Percentiles rank a stretch among this genome's conserved stretches.
Evolutionary conservation across 139 green algal genomes (phyloP).

Genomic region (Asterochloris erici): DNA sequence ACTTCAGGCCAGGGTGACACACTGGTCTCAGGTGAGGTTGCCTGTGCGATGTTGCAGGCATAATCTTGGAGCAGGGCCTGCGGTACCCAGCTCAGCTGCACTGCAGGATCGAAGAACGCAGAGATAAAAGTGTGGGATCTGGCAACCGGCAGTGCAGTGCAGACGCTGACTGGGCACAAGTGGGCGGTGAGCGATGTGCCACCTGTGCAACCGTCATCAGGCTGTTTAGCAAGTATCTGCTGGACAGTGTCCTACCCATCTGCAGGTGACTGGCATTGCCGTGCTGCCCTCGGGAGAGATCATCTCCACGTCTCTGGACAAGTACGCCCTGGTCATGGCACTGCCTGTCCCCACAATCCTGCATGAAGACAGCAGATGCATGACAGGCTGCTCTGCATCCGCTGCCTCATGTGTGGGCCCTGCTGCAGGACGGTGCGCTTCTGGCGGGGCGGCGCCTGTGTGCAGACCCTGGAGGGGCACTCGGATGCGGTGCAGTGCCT

Average conservation of each 20-base stretch:
- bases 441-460: conserved; percentile 59
- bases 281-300: conserved; percentile 58
- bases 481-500: conserved; percentile 74
- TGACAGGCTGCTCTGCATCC: neutral
- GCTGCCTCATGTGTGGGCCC: neutral
- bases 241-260: neutral
- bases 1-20: conserved; percentile 31
- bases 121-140: too few relatives aligned
- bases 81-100: neutral
- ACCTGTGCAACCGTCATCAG: too few relatives aligned
- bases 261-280: conserved; percentile 71
- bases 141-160: neutral
- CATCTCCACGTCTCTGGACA: conserved; percentile 82
- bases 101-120: neutral
- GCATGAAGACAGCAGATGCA: neutral
- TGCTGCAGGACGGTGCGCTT: conserved; percentile 62
- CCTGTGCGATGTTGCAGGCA: too few relatives aligned
- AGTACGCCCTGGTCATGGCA: conserved; percentile 25
- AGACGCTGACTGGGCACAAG: neutral
- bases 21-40: conserved; percentile 61
- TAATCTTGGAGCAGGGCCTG: too few relatives aligned
- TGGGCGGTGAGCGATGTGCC: neutral
- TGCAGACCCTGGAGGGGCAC: conserved; percentile 64
- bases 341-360: neutral
- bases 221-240: neutral